phyloP scores from a whole-genome alignment of 768 basidiomycete species.

The Boletus rubescentipes region DNA sequence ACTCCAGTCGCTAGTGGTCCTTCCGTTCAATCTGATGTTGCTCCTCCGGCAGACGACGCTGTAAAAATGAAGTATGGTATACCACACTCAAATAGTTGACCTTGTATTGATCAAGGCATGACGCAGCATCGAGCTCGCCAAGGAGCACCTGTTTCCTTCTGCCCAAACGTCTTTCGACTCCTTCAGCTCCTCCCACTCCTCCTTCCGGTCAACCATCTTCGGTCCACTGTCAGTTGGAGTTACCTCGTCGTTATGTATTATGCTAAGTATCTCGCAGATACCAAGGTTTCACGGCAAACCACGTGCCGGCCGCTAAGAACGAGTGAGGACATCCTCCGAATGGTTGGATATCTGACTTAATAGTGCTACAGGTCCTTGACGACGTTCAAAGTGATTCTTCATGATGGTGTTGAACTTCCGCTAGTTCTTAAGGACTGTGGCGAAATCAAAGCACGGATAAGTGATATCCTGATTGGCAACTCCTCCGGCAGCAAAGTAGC shows the following conservation, averaged over 20 bases:
- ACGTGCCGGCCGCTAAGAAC: not conserved
- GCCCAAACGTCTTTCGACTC: constrained; percentile 20
- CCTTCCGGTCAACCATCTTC: constrained; percentile 62
- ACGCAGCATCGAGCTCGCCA: constrained; percentile 41
- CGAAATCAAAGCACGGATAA: constrained; percentile 33
- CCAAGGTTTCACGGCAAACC: constrained; percentile 19
- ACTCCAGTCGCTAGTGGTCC: not conserved
- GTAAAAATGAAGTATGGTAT: constrained; percentile 26
- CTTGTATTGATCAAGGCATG: constrained; percentile 5
- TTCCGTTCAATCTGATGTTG: constrained; percentile 6
- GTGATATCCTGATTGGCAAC: constrained; percentile 39
- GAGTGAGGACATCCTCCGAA: constrained; percentile 20
- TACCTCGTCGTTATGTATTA: not conserved
- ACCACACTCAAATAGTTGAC: not conserved
- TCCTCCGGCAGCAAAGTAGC: constrained; percentile 48
- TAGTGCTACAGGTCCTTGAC: constrained; percentile 21
- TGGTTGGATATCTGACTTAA: constrained; percentile 2
- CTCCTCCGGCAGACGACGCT: constrained; percentile 18
- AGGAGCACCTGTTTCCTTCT: constrained; percentile 49
- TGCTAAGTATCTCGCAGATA: constrained; percentile 22
- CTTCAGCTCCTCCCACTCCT: constrained; percentile 28
- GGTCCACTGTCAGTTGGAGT: constrained; percentile 54
- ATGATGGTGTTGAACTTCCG: constrained; percentile 50
- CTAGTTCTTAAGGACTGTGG: constrained; percentile 44
- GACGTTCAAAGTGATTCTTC: constrained; percentile 49